Evolutionary conservation across 306 rosid species (phyloP), one percentile per base, ranked within the genome.

Genomic region (Glycine soja): DNA sequence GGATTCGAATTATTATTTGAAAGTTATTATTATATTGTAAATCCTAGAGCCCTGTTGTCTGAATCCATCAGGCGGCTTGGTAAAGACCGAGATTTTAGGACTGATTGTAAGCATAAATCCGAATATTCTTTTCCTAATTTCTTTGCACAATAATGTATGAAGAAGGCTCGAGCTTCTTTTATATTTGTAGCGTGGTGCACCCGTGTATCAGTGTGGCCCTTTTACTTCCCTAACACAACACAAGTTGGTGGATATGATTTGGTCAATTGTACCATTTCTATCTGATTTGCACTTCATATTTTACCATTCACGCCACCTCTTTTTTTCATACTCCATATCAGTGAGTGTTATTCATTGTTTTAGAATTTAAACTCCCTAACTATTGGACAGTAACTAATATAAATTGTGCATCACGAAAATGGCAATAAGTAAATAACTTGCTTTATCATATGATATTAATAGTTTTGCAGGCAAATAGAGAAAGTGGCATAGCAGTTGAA

Each of bases 31-130:
- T 16, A 34, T 72, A 77, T 24, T 78, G 72, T 90, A 80, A 75
- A 80, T 71, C 79, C 69, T 45, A 58, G 80, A 74, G 80, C 77
- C 76, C 4, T 63, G 82, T 65, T 72, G 79, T 72, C 75, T 66
- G 82, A 57, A 75, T 64, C 61, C 70, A 51, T 71, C 12, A 24
- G 67, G 53, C 15, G 32, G 63, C 52, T 69, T 85, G 81, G 77
- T 71, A 57, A 59, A 84, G 64, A 52, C 76, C 40, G 52, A 77
- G 76, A 80, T 68, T 54, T 77, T 59, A 76, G 66, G 80, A 8
- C 63, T 68, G 82, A 76, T 68, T 81, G 87, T 74, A 87, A 81
- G 85, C 84, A 75, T 82, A 77, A 80, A 69, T 62, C 10, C 58
- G 76, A 69, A 54, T 38, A 76, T 81, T 75, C 57, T 72, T 58